phyloP scores from a whole-genome alignment of 2,329 filamentous ascomycete genomes.

The Penicillium sp. region DNA sequence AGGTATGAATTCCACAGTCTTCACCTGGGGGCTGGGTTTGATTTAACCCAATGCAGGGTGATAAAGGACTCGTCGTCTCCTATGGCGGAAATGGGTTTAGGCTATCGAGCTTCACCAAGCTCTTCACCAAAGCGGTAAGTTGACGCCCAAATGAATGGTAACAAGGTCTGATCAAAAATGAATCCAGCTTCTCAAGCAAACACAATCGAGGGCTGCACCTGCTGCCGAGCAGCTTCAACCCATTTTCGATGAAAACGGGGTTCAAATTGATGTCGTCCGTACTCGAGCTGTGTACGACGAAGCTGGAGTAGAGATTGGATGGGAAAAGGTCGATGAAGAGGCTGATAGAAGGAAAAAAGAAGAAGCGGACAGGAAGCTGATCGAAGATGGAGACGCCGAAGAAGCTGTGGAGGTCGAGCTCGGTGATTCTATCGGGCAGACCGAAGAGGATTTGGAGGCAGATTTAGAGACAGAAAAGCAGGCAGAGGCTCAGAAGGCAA shows the following conservation, averaged over 20 bases:
- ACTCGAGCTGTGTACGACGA: neutral
- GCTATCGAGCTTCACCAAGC: neutral
- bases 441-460: neutral
- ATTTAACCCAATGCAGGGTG: neutral
- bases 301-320: neutral
- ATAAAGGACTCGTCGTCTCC: neutral
- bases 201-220: neutral
- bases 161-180: neutral
- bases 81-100: neutral
- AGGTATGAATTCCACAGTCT: neutral
- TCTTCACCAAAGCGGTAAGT: neutral
- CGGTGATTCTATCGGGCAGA: neutral
- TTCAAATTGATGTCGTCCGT: neutral
- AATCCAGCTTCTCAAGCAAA: neutral
- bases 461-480: neutral
- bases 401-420: neutral
- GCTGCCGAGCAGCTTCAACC: neutral
- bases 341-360: neutral
- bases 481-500: neutral
- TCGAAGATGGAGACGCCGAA: neutral
- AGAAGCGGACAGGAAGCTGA: neutral
- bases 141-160: neutral
- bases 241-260: neutral
- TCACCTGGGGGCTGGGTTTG: neutral
- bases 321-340: neutral